These are phyloP conservation scores for Eleusine indica DNA, from an alignment of 176 grass and related monocot genomes.

Conservation along the genomic window DNA sequence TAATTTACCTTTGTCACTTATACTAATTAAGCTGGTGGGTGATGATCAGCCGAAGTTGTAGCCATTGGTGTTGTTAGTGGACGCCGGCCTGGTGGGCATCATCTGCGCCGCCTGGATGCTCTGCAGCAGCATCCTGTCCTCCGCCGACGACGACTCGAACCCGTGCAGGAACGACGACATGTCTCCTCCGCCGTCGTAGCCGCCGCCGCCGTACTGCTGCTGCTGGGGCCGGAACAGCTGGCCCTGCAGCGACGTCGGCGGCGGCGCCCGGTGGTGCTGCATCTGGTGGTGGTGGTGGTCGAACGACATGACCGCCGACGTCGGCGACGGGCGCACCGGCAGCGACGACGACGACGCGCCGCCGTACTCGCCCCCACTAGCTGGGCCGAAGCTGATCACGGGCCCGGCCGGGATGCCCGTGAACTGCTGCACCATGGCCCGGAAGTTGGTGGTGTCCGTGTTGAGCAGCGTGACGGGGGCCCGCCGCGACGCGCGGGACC, in stretches of 20 bases:
- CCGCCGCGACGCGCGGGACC: constrained; percentile 64
- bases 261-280: constrained; percentile 20
- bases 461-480: constrained; percentile 91
- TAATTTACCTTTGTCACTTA: constrained; percentile 12
- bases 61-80: constrained; percentile 65
- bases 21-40: not conserved
- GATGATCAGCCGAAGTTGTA: constrained; percentile 64
- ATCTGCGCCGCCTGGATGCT: constrained; percentile 63
- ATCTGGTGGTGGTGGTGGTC: constrained; percentile 39
- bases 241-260: constrained; percentile 43
- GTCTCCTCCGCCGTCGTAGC: constrained; percentile 1
- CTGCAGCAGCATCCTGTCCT: constrained; percentile 64
- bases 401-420: constrained; percentile 71
- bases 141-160: constrained; percentile 47
- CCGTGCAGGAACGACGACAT: constrained; percentile 46
- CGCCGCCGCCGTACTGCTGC: not conserved
- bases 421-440: constrained; percentile 99
- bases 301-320: constrained; percentile 61
- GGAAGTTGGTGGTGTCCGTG: constrained; percentile 94
- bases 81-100: constrained; percentile 49
- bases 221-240: constrained; percentile 51
- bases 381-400: constrained; percentile 50
- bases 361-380: not conserved
- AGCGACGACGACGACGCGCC: not conserved
- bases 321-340: constrained; percentile 50